These are phyloP conservation scores for Fragaria vesca DNA, from an alignment of 306 rosid species.

Conservation along the genomic window DNA sequence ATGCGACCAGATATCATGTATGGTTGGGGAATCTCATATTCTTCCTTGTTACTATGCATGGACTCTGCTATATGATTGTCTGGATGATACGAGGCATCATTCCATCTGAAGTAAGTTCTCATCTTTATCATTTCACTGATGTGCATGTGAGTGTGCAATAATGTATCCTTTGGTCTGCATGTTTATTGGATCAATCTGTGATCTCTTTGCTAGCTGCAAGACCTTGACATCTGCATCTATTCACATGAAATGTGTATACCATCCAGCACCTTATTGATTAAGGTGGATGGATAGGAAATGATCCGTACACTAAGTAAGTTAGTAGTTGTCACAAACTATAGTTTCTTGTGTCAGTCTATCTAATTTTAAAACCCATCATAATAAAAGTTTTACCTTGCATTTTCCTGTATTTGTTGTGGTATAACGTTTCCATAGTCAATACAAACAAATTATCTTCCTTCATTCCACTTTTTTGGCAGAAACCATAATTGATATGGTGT, in stretches of 20 bases:
- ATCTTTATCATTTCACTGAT: neutral
- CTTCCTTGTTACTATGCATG: slow-evolving; percentile 55
- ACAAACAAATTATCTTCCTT: neutral
- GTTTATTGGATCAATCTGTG: neutral
- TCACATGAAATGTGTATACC: neutral
- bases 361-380: neutral
- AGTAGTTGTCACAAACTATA: neutral
- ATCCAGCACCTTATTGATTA: neutral
- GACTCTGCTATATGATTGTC: slow-evolving; percentile 40
- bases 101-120: slow-evolving; percentile 44
- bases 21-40: slow-evolving; percentile 72
- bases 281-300: neutral
- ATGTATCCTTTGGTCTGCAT: neutral
- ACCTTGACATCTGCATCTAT: neutral
- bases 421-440: neutral
- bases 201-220: neutral
- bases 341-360: neutral
- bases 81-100: slow-evolving; percentile 53
- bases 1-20: slow-evolving; percentile 64
- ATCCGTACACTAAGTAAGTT: neutral
- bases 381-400: neutral
- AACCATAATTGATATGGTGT: neutral
- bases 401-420: neutral
- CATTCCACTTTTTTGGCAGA: neutral
- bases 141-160: neutral